Conservation (phyloP, 2,329 filamentous ascomycete species). For the Zymoseptoria tritici region DNA sequence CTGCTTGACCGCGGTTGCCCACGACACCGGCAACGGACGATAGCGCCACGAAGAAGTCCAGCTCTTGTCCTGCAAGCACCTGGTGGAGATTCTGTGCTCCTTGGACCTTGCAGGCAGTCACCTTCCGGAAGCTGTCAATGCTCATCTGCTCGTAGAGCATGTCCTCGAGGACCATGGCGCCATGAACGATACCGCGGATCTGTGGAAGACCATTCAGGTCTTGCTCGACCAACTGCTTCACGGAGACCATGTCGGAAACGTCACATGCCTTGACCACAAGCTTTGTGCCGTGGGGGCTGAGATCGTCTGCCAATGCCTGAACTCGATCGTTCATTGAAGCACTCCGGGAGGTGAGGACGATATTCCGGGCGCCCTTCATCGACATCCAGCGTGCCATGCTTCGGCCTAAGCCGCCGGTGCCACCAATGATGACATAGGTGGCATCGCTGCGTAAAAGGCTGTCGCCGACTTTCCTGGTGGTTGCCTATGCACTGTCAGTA, state of each 20-base stretch:
- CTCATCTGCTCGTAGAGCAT: conserved; percentile 7
- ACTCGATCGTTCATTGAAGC: neutral
- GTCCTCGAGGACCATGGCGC: conserved; percentile 1
- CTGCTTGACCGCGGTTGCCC: conserved; percentile 51
- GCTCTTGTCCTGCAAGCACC: conserved; percentile 20
- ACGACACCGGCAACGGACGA: conserved; percentile 50
- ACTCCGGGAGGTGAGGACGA: neutral
- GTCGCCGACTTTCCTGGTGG: neutral
- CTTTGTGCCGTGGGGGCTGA: neutral
- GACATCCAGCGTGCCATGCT: neutral
- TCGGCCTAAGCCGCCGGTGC: conserved; percentile 5
- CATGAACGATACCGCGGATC: neutral
- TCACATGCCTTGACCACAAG: neutral
- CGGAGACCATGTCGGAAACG: neutral
- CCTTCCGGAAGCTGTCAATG: conserved; percentile 1
- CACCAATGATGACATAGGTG: conserved; percentile 5
- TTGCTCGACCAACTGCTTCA: neutral
- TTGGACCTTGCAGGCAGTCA: conserved; percentile 6
- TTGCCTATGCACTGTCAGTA: neutral
- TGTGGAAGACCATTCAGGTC: neutral
- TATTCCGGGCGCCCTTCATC: neutral
- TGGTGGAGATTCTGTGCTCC: conserved; percentile 39
- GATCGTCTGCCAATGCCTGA: neutral
- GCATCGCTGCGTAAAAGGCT: neutral
- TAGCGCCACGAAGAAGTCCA: conserved; percentile 45